Conservation (phyloP, 2,329 filamentous ascomycete species). For the Rhinocladiella similis region DNA sequence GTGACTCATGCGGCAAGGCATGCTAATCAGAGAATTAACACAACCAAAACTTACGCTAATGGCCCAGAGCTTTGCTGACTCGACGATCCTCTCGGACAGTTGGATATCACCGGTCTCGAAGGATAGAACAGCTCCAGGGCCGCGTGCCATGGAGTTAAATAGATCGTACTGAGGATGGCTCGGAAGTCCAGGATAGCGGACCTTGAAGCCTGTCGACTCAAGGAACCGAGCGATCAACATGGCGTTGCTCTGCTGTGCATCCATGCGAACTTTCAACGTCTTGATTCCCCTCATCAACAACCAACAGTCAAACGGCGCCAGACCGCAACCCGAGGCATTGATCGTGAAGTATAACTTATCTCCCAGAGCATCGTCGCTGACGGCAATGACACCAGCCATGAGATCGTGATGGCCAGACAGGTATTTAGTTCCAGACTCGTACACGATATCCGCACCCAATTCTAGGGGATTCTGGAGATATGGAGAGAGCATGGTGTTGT, state of each 20-base stretch:
- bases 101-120: conserved; percentile 90
- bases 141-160: conserved; percentile 92
- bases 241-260: conserved; percentile 93
- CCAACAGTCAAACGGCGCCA: conserved; percentile 95
- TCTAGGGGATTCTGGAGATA: conserved; percentile 92
- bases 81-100: conserved; percentile 88
- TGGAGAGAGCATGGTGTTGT: conserved; percentile 98
- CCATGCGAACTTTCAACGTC: conserved; percentile 96
- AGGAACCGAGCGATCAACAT: conserved; percentile 76
- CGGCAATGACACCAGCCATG: conserved; percentile 95
- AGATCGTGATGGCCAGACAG: conserved; percentile 97
- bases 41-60: conserved; percentile 98
- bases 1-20: conserved; percentile 99
- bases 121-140: conserved; percentile 88
- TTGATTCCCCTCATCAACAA: conserved; percentile 94
- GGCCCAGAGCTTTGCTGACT: conserved; percentile 85
- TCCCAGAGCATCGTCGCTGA: conserved; percentile 77
- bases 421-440: conserved; percentile 98
- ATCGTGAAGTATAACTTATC: conserved; percentile 96
- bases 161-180: conserved; percentile 96
- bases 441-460: conserved; percentile 91
- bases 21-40: conserved; percentile 97
- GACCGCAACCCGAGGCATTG: conserved; percentile 90
- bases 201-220: conserved; percentile 86
- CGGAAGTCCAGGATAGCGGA: conserved; percentile 90